Percentiles rank a stretch among this genome's conserved stretches.
Conservation (phyloP, 2,329 filamentous ascomycete species). For the Gnomoniopsis sp. region DNA sequence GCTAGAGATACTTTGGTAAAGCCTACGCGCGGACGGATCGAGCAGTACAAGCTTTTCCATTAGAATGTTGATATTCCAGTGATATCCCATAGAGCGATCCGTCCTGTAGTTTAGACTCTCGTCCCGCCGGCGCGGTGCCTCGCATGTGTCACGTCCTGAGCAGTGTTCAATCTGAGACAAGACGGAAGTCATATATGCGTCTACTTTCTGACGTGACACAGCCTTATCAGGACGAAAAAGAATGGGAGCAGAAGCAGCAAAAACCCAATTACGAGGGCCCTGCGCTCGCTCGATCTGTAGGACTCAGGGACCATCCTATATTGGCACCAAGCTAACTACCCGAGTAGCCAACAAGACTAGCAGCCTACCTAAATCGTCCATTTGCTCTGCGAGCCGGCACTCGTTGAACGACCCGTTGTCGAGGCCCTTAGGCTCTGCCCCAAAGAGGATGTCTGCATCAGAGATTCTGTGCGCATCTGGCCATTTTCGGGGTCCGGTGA, state of each 20-base stretch:
- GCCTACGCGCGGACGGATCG: not conserved
- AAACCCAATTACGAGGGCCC: too few species aligned
- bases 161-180: not conserved
- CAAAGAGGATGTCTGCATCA: not conserved
- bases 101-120: not conserved
- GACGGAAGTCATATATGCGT: not conserved
- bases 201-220: not conserved
- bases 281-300: too few species aligned
- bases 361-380: not conserved
- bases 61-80: not conserved
- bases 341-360: too few species aligned
- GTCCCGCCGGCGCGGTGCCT: not conserved
- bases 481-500: slow-evolving; percentile 7
- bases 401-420: not conserved
- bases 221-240: not conserved
- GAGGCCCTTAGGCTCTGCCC: not conserved
- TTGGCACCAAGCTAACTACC: not conserved
- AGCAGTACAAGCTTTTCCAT: not conserved
- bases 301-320: too few species aligned
- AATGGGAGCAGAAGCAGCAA: not conserved
- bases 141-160: not conserved
- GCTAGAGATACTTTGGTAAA: not conserved
- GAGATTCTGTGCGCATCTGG: slow-evolving; percentile 4
- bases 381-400: not conserved
- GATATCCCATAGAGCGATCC: not conserved